Evolutionary conservation across 306 rosid genomes (phyloP), one percentile per base, ranked within the genome.

Genomic region (Acacia crassicarpa): DNA sequence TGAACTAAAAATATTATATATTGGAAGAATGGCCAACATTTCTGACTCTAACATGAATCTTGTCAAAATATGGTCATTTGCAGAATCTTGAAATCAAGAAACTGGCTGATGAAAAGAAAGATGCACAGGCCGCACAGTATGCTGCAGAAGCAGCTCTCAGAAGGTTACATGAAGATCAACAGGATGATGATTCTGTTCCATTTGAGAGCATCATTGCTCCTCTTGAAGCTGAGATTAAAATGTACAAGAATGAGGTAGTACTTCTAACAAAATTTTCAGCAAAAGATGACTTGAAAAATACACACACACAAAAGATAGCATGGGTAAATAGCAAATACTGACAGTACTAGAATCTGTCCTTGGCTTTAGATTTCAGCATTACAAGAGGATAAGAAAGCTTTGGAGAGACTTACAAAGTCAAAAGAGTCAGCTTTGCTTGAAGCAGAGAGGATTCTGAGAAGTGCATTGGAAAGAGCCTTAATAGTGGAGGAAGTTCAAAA

Each of bases 401-500:
- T 93, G 91, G 90, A 92, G 82, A 86, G 98, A 20, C 93, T 86
- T 68, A 95, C 92, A 49, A 93, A 90, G 82, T 93, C 98, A 3
- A 95, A 93, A 80, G 98, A 93, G 80, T 80, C 89, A 0, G 98
- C 99, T 2, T 84, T 95, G 85, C 92, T 95, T 32, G 98, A 95
- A 87, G 99, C 98, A 19, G 97, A 95, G 78, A 92, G 88, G 84
- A 95, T 95, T 82, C 59, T 95, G 78, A 74, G 86, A 79, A 90
- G 96, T 81, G 99, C 99, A 46, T 68, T 95, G 7, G 99, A 95
- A 86, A 91, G 99, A 79, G 99, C 93, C 79, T 86, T 95, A 75
- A 93, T 95, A 72, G 99, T 95, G 68, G 99, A 93, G 87, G 98
- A 95, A 89, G 97, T 95, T 87, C 98, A 95, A 72, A 95, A 95